Conservation (phyloP, 305 asterid genomes). For the Fraxinus paxiana region DNA sequence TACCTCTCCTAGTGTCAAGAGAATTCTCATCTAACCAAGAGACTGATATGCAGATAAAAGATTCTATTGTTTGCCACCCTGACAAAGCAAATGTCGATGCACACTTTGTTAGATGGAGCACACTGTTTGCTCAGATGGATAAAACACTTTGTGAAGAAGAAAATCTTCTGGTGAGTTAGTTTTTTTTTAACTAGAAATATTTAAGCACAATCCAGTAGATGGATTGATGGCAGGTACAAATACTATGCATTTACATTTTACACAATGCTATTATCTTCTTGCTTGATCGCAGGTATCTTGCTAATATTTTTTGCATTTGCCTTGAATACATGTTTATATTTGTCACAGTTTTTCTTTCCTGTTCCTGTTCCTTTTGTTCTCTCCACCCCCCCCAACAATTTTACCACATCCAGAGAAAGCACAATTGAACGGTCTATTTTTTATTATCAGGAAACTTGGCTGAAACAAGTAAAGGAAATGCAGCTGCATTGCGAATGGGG, state of each 20-base stretch:
- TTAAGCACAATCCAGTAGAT: not conserved
- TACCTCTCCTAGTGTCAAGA: conserved; percentile 58
- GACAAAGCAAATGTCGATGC: conserved; percentile 44
- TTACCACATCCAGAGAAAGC: not conserved
- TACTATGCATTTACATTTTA: not conserved
- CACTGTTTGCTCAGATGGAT: conserved; percentile 48
- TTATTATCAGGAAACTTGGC: conserved; percentile 43
- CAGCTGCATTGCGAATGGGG: conserved; percentile 50
- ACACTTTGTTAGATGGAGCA: conserved; percentile 48
- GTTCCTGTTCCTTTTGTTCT: not conserved
- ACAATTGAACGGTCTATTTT: not conserved
- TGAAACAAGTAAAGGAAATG: conserved; percentile 47
- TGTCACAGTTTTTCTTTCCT: not conserved
- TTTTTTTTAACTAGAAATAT: not conserved
- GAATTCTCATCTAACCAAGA: conserved; percentile 58
- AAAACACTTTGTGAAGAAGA: conserved; percentile 48
- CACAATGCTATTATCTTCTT: not conserved
- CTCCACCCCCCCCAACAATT: no score
- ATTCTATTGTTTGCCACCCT: conserved; percentile 26
- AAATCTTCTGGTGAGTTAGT: conserved; percentile 39
- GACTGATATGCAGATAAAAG: conserved; percentile 23
- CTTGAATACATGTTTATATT: not conserved
- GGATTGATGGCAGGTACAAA: not conserved
- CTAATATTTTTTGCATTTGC: not conserved
- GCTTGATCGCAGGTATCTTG: not conserved